These are phyloP conservation scores for Pseudopithomyces chartarum DNA, from an alignment of 2,329 filamentous ascomycete genomes.

Conservation along the genomic window DNA sequence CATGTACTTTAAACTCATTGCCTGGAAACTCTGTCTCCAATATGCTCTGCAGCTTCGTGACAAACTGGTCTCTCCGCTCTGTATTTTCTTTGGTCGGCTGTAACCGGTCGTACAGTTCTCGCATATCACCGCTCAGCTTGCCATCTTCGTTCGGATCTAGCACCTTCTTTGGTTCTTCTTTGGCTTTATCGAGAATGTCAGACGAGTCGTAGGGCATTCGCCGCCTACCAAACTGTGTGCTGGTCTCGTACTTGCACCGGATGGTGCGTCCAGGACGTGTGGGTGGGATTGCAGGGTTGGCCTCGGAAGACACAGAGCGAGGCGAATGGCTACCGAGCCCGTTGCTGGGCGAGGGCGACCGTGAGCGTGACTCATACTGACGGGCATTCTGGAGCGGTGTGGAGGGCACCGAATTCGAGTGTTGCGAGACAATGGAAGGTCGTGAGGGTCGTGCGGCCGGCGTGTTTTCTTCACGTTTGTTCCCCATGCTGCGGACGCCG, in stretches of 20 bases:
- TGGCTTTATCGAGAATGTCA: slow-evolving; percentile 76
- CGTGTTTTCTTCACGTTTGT: slow-evolving; percentile 33
- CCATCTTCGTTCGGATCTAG: slow-evolving; percentile 47
- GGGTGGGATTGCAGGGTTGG: slow-evolving; percentile 74
- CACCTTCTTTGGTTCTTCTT: slow-evolving; percentile 66
- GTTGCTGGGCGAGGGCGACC: slow-evolving; percentile 78
- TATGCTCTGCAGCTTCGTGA: slow-evolving; percentile 85
- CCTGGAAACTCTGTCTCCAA: slow-evolving; percentile 92
- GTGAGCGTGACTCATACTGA: slow-evolving; percentile 77
- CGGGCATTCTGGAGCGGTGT: slow-evolving; percentile 89
- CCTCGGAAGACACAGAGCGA: slow-evolving; percentile 87
- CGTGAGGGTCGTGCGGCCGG: slow-evolving; percentile 42
- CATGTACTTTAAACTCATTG: slow-evolving; percentile 83
- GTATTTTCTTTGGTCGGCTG: slow-evolving; percentile 82
- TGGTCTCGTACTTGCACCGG: slow-evolving; percentile 87
- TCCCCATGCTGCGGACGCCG: slow-evolving; percentile 31
- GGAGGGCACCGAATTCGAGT: slow-evolving; percentile 90
- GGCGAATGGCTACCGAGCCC: slow-evolving; percentile 80
- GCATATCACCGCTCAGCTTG: slow-evolving; percentile 79
- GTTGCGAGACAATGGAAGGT: slow-evolving; percentile 61
- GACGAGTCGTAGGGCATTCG: slow-evolving; percentile 92
- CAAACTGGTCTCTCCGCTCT: slow-evolving; percentile 72
- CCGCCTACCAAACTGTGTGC: slow-evolving; percentile 77
- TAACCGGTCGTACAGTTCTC: slow-evolving; percentile 82
- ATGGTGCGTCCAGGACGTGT: slow-evolving; percentile 63